Evolutionary conservation across 805 yeast species (phyloP).

Genomic region (Kluyveromyces nonfermentans): DNA sequence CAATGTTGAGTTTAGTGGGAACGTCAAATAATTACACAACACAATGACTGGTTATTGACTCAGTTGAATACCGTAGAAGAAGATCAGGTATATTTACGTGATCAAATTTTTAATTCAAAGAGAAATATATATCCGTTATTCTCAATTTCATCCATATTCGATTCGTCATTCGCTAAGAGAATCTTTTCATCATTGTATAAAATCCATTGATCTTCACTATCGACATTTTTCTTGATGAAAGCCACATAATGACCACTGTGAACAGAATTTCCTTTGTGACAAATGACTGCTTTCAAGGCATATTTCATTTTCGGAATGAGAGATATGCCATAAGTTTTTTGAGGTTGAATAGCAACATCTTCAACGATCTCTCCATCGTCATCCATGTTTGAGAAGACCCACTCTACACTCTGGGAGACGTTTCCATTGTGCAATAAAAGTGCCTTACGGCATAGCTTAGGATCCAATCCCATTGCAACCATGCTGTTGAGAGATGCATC

Average conservation of each 20-base stretch:
- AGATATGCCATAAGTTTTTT: constrained; percentile 11
- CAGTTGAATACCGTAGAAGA: too few species aligned
- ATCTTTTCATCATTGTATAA: constrained; percentile 87
- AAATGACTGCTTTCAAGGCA: constrained; percentile 53
- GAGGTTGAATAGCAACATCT: constrained; percentile 10
- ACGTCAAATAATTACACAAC: too few species aligned
- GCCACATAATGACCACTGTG: constrained; percentile 92
- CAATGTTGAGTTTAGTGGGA: too few species aligned
- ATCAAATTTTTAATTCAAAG: constrained; percentile 6
- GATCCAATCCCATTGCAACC: constrained; percentile 66
- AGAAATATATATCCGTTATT: constrained; percentile 40
- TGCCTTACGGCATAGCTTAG: constrained; percentile 62
- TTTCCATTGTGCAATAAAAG: constrained; percentile 48
- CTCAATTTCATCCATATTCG: constrained; percentile 35
- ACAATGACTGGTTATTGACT: too few species aligned
- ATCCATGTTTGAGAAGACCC: constrained; percentile 79
- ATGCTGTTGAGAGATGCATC: constrained; percentile 22
- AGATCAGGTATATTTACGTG: neutral
- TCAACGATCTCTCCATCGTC: constrained; percentile 53
- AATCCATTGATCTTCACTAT: constrained; percentile 49
- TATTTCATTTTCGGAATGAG: constrained; percentile 14
- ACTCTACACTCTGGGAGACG: constrained; percentile 73
- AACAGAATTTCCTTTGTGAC: constrained; percentile 84
- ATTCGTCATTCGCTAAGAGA: constrained; percentile 41
- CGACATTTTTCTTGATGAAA: constrained; percentile 41